Evolutionary conservation across 2,329 filamentous ascomycete species (phyloP).

Genomic region (Cercospora citrullina): DNA sequence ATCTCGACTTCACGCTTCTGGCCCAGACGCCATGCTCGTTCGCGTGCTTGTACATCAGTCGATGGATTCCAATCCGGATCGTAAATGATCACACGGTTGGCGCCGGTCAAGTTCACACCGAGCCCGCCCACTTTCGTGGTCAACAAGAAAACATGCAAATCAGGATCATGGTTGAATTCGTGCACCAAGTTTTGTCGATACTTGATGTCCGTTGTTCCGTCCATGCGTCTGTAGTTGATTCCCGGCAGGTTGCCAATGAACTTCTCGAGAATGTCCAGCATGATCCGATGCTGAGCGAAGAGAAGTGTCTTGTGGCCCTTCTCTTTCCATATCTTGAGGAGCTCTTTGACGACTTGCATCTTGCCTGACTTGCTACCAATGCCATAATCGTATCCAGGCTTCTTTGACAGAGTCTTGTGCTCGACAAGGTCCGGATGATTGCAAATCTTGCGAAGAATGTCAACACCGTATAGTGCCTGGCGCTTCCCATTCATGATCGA

Average conservation of each 20-base stretch:
- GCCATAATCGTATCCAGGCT: conserved; percentile 74
- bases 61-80: conserved; percentile 99
- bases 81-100: conserved; percentile 94
- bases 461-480: conserved; percentile 85
- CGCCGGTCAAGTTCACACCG: conserved; percentile 91
- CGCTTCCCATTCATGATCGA: conserved; percentile 73
- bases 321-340: conserved; percentile 85
- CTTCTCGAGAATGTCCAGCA: conserved; percentile 89
- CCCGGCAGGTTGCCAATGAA: conserved; percentile 69
- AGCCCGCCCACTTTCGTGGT: conserved; percentile 95
- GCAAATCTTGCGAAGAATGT: conserved; percentile 91
- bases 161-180: conserved; percentile 79
- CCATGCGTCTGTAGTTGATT: conserved; percentile 84
- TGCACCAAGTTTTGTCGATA: conserved; percentile 88
- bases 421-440: conserved; percentile 91
- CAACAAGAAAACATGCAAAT: conserved; percentile 83
- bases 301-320: conserved; percentile 92
- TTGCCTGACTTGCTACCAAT: conserved; percentile 80
- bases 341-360: conserved; percentile 87
- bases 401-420: conserved; percentile 59
- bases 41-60: conserved; percentile 90
- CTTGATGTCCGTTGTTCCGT: conserved; percentile 86
- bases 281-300: conserved; percentile 90
- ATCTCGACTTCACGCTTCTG: conserved; percentile 95
- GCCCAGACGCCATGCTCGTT: conserved; percentile 91